phyloP scores from a whole-genome alignment of 176 grass and related monocot species.

The Cenchrus purpureus region DNA sequence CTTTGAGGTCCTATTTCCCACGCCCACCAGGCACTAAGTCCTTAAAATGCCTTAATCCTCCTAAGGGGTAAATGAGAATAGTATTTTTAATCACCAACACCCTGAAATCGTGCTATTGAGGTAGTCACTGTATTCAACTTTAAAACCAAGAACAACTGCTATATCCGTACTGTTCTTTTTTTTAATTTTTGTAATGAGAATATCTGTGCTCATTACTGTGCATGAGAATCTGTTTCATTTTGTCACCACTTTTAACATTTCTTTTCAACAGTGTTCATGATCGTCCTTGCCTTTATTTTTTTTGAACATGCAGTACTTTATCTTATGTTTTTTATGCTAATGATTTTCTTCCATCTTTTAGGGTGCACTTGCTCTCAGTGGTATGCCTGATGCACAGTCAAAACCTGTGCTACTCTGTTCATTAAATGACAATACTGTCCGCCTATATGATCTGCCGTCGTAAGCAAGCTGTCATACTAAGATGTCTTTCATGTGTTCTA shows the following conservation, averaged over 20 bases:
- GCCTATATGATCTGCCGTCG: slow-evolving; percentile 90
- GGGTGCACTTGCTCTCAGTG: slow-evolving; percentile 82
- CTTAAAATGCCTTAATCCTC: slow-evolving; percentile 28
- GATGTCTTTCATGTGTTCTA: slow-evolving; percentile 32
- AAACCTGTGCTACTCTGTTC: slow-evolving; percentile 94
- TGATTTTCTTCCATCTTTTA: slow-evolving; percentile 40
- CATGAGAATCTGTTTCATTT: not conserved
- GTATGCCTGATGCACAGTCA: slow-evolving; percentile 80
- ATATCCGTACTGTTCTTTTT: not conserved
- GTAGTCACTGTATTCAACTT: not conserved
- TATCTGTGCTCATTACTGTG: not conserved
- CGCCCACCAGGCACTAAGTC: not conserved
- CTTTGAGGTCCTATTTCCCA: slow-evolving; percentile 7
- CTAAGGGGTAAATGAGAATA: not conserved
- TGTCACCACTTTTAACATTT: not conserved
- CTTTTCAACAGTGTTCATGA: not conserved
- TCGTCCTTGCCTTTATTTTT: not conserved
- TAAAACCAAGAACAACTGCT: not conserved
- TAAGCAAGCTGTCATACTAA: slow-evolving; percentile 53
- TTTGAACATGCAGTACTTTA: not conserved
- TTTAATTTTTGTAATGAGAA: not conserved
- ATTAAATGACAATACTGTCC: slow-evolving; percentile 81
- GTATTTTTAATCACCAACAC: not conserved
- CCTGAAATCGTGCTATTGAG: not conserved
- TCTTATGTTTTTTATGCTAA: slow-evolving; percentile 34